Conservation (phyloP, 768 basidiomycete genomes). For the Agaricus sinodeliciosus region DNA sequence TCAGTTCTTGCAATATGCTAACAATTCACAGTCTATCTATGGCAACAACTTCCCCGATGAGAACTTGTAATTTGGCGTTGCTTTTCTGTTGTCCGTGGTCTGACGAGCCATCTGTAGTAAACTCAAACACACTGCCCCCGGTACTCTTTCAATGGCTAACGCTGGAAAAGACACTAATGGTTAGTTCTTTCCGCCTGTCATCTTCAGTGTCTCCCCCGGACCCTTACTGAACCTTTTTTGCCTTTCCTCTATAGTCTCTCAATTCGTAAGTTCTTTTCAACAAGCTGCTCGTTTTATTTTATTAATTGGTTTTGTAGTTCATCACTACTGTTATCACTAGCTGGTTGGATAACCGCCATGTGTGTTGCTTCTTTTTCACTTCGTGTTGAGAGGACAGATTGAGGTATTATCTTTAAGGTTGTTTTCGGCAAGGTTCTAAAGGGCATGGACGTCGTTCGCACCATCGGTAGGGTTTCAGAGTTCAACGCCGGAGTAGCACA, state of each 20-base stretch:
- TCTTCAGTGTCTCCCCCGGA: background rate
- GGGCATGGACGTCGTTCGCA: slow-evolving; percentile 80
- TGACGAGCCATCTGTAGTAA: slow-evolving; percentile 48
- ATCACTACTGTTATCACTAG: slow-evolving; percentile 83
- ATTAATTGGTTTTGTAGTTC: slow-evolving; percentile 49
- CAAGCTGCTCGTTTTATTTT: slow-evolving; percentile 1
- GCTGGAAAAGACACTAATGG: slow-evolving; percentile 91
- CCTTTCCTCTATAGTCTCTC: slow-evolving; percentile 50
- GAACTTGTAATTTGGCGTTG: slow-evolving; percentile 65
- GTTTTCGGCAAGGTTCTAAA: slow-evolving; percentile 92
- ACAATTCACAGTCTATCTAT: slow-evolving; percentile 66
- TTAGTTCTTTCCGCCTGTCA: slow-evolving; percentile 22
- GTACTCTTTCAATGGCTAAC: slow-evolving; percentile 92
- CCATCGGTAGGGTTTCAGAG: slow-evolving; percentile 50
- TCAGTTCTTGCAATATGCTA: background rate
- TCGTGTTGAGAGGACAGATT: background rate
- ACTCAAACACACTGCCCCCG: slow-evolving; percentile 87
- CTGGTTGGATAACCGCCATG: slow-evolving; percentile 91
- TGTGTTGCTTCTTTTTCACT: slow-evolving; percentile 24
- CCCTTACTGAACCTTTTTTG: slow-evolving; percentile 7
- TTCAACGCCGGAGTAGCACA: background rate
- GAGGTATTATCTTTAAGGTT: slow-evolving; percentile 42
- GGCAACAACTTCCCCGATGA: slow-evolving; percentile 90
- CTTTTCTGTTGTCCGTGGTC: background rate
- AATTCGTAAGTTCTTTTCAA: slow-evolving; percentile 54